These are phyloP conservation scores for Cladosporium sp. DNA, from an alignment of 2,329 filamentous ascomycete genomes.

Conservation along the genomic window DNA sequence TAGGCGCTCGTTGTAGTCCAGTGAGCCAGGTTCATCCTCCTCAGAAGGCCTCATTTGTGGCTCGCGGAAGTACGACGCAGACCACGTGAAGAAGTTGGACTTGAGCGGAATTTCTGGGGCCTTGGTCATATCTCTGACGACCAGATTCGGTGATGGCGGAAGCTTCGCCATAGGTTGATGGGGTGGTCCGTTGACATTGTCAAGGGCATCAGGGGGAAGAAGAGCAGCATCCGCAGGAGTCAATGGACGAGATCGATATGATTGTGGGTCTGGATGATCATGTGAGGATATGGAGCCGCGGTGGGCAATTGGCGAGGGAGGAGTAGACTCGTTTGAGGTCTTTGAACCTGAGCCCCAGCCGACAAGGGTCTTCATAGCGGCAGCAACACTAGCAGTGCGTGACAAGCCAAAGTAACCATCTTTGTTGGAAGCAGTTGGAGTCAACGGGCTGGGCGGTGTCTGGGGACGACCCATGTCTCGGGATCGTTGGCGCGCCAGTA, in stretches of 20 bases:
- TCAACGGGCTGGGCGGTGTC: conserved; percentile 44
- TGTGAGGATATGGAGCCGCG: conserved; percentile 26
- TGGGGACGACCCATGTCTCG: conserved; percentile 52
- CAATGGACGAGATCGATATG: conserved; percentile 46
- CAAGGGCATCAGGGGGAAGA: conserved; percentile 72
- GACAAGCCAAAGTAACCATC: conserved; percentile 64
- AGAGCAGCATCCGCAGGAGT: conserved; percentile 35
- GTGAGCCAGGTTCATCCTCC: conserved; percentile 91
- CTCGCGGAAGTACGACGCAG: conserved; percentile 93
- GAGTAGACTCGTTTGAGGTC: conserved; percentile 27
- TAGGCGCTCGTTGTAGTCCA: conserved; percentile 91
- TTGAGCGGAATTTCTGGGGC: conserved; percentile 69
- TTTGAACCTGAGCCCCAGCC: conserved; percentile 36
- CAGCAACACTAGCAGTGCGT: conserved; percentile 64
- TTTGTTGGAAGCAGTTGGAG: conserved; percentile 49
- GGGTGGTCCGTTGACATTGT: conserved; percentile 49
- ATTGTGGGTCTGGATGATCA: conserved; percentile 19
- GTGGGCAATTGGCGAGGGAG: conserved; percentile 30
- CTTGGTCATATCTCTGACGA: conserved; percentile 60
- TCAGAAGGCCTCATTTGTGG: conserved; percentile 98
- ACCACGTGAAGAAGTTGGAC: conserved; percentile 91
- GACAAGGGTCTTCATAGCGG: conserved; percentile 63
- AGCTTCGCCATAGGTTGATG: conserved; percentile 71
- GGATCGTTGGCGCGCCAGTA: conserved; percentile 41
- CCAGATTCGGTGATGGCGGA: conserved; percentile 76